Conservation (phyloP, 306 rosid genomes). For the Luffa acutangula region DNA sequence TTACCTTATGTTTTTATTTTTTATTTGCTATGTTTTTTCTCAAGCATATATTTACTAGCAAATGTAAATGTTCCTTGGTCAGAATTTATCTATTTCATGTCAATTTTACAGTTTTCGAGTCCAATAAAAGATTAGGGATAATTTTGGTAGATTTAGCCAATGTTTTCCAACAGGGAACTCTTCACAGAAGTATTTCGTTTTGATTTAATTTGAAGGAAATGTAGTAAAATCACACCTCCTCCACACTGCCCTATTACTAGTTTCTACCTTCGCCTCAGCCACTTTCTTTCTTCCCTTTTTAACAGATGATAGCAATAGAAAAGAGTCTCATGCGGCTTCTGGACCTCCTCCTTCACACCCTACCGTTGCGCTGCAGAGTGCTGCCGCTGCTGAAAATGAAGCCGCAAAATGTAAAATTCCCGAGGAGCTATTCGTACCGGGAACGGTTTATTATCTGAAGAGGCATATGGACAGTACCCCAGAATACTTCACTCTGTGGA, state of each 20-base stretch:
- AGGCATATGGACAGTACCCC: conserved; percentile 33
- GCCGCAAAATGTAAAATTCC: conserved; percentile 26
- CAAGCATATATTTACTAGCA: neutral
- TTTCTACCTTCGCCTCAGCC: too few species aligned
- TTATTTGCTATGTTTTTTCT: neutral
- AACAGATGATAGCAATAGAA: conserved; percentile 37
- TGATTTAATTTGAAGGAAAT: too few species aligned
- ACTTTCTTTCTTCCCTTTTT: conserved; percentile 18
- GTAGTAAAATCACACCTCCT: too few species aligned
- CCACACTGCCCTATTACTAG: too few species aligned
- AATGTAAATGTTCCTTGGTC: neutral
- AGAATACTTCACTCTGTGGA: conserved; percentile 54
- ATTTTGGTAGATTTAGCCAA: too few species aligned
- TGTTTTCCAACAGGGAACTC: too few species aligned
- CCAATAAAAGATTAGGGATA: too few species aligned
- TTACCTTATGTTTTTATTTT: neutral
- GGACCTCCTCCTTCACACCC: neutral
- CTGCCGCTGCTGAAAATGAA: conserved; percentile 20
- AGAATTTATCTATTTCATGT: neutral
- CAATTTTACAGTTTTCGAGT: neutral
- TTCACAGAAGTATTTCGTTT: too few species aligned
- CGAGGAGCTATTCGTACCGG: conserved; percentile 78
- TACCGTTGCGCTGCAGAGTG: conserved; percentile 13
- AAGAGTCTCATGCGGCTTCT: conserved; percentile 25
- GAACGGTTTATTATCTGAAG: conserved; percentile 65